Percentiles rank a stretch among this genome's conserved stretches.
phyloP scores from a whole-genome alignment of 202 grass and related monocot genomes.

The Panicum hallii region DNA sequence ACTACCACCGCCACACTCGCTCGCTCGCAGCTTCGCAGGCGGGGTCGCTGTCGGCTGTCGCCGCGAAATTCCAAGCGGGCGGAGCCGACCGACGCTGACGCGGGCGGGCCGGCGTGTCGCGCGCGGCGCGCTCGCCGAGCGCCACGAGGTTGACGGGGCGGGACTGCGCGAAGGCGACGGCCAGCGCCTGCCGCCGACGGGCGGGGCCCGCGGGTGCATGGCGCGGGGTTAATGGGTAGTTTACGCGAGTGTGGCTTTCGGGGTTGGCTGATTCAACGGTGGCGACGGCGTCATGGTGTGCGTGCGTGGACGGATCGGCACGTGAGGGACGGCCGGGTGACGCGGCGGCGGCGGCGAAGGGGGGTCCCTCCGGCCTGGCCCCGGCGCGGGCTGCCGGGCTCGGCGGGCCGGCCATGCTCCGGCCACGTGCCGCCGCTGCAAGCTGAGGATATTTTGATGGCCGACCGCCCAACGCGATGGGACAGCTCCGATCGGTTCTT shows the following conservation, averaged over 20 bases:
- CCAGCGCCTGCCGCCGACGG: neutral
- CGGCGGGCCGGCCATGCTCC: neutral
- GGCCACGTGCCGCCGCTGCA: conserved; percentile 8
- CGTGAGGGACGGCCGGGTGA: neutral
- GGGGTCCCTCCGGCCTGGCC: neutral
- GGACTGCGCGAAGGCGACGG: neutral
- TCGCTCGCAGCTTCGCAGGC: neutral
- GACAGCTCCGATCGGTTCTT: neutral
- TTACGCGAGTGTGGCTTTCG: neutral
- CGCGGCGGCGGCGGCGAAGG: neutral
- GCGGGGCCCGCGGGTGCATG: conserved; percentile 9
- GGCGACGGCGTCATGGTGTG: neutral
- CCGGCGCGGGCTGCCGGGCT: neutral
- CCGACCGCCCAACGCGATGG: neutral
- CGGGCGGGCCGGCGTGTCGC: neutral
- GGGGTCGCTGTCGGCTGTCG: conserved; percentile 24
- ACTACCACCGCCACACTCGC: neutral
- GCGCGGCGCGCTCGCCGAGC: neutral
- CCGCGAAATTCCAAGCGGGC: conserved; percentile 26
- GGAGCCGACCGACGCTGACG: neutral
- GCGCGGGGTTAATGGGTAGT: neutral
- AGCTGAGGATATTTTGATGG: neutral
- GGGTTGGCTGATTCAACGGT: neutral
- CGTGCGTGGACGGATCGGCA: neutral
- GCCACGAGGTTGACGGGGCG: neutral